Evolutionary conservation across 2,329 filamentous ascomycete genomes (phyloP), one percentile per base, ranked within the genome.

Genomic region (Fusarium floridanum): DNA sequence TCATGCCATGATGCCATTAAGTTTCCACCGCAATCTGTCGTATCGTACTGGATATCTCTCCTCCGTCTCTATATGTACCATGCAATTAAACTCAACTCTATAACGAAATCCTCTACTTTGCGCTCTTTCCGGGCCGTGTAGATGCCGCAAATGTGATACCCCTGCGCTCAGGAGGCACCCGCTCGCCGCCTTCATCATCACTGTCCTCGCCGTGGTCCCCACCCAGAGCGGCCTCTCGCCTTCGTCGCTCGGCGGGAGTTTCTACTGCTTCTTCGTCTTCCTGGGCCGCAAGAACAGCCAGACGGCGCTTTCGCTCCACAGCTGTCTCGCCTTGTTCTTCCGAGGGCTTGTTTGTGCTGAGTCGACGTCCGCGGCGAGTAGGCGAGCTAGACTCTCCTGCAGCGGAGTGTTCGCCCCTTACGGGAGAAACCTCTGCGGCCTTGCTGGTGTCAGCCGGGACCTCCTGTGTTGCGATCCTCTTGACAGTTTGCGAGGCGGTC

Each of bases 171-270:
- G 87, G 85, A 2, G 88, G 86, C 66, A 90, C 87, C 77, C 88
- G 81, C 59, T 86, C 85, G 29, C 84, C 88, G 71, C 90, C 88
- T 68, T 91, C 90, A 27, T 91, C 91, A 27, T 84, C 83, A 32
- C 79, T 83, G 37, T 91, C 76, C 5, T 76, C 77, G 9, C 62
- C 74, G 87, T 11, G 48, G 66, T 86, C 83, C 70, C 93, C 85
- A 11, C 93, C 93, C 2, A 96, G 84, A 1, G 94, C 94, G 1
- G 93, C 93, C 77, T 95, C 91, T 76, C 94, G 89, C 63, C 94
- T 87, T 45, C 93, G 88, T 66, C 92, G 87, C 82, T 96, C 94
- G 0, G 93, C 94, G 0, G 93, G 91, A 0, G 93, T 95, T 83
- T 95, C 94, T 37, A 84, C 86, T 37, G 85, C 85, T 5, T 81